phyloP scores from a whole-genome alignment of 345 rosid genomes.

The Salix brachista region DNA sequence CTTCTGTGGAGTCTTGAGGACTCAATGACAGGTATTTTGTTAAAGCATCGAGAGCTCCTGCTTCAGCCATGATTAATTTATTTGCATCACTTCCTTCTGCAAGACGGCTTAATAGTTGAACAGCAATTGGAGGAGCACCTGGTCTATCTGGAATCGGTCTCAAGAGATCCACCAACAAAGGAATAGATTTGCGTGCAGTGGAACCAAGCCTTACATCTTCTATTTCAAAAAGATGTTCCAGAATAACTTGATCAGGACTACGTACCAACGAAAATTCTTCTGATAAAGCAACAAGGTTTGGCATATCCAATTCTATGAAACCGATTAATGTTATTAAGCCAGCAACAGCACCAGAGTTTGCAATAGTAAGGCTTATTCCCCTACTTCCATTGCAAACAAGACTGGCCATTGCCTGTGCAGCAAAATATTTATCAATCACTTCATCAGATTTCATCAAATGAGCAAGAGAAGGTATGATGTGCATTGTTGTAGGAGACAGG shows the following conservation, averaged over 20 bases:
- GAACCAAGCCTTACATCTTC: slow-evolving; percentile 78
- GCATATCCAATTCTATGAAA: slow-evolving; percentile 51
- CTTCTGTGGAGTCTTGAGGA: slow-evolving; percentile 83
- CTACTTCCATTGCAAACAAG: slow-evolving; percentile 59
- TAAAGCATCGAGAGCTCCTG: slow-evolving; percentile 87
- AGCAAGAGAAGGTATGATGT: slow-evolving; percentile 64
- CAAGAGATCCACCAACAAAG: slow-evolving; percentile 80
- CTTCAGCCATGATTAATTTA: slow-evolving; percentile 76
- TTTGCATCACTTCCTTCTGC: slow-evolving; percentile 72
- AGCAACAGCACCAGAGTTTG: slow-evolving; percentile 79
- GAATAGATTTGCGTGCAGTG: slow-evolving; percentile 70
- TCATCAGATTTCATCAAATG: slow-evolving; percentile 72
- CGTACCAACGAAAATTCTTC: slow-evolving; percentile 56
- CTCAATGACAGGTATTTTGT: slow-evolving; percentile 71
- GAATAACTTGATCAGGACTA: slow-evolving; percentile 63
- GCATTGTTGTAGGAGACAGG: slow-evolving; percentile 57
- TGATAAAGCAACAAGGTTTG: slow-evolving; percentile 49
- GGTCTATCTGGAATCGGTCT: slow-evolving; percentile 88
- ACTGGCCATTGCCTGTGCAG: slow-evolving; percentile 89
- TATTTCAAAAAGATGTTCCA: slow-evolving; percentile 65
- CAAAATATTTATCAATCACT: slow-evolving; percentile 64
- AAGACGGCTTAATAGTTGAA: slow-evolving; percentile 58
- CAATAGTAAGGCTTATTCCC: slow-evolving; percentile 62
- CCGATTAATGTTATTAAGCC: slow-evolving; percentile 76
- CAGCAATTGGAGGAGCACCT: slow-evolving; percentile 74